Conservation (phyloP, 345 rosid genomes). For the Hibiscus tridactylites region DNA sequence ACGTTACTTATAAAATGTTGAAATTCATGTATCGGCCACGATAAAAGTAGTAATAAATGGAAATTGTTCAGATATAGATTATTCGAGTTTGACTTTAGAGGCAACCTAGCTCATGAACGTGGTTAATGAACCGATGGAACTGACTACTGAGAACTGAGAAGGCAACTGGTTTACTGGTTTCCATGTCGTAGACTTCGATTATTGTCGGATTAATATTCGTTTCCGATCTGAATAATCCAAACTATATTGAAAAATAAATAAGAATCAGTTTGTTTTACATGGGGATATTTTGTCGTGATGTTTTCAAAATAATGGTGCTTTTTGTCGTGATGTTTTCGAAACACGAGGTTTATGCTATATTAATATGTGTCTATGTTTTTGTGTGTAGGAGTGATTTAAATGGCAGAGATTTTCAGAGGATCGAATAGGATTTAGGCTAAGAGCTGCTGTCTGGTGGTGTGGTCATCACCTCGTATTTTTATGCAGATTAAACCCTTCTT, state of each 20-base stretch:
- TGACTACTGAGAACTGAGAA: no score
- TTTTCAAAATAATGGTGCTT: neutral
- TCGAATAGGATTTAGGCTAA: neutral
- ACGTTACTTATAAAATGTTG: neutral
- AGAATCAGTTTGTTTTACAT: no score
- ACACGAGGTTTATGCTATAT: constrained; percentile 11
- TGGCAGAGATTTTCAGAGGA: constrained; percentile 16
- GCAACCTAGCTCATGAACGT: neutral
- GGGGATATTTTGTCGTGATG: neutral
- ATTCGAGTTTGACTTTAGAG: neutral
- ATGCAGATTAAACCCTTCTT: no score
- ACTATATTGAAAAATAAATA: no score
- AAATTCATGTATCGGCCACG: neutral
- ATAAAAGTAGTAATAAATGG: neutral
- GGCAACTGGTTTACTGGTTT: no score
- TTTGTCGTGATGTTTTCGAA: neutral
- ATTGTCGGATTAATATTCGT: no score
- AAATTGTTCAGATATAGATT: neutral
- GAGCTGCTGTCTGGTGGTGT: neutral
- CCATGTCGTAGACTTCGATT: no score
- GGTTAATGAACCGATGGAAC: neutral
- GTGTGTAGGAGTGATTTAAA: neutral
- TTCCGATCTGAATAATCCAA: no score
- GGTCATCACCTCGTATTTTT: neutral
- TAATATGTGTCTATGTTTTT: neutral